phyloP scores from a whole-genome alignment of 306 rosid genomes.

The Psophocarpus tetragonolobus region DNA sequence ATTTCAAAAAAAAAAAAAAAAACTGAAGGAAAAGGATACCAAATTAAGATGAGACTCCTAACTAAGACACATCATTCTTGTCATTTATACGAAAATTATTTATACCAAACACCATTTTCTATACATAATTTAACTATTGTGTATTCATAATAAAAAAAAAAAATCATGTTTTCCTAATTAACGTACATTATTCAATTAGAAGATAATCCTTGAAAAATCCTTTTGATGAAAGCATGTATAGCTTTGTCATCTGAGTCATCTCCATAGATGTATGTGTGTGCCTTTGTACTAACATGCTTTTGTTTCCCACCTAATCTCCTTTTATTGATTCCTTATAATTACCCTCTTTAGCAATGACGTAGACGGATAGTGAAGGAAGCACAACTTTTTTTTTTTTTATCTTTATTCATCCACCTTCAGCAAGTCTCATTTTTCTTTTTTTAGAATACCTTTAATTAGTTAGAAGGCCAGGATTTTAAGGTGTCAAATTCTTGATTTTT shows the following conservation, averaged over 20 bases:
- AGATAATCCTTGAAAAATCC: not conserved
- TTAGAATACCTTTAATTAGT: too few species aligned
- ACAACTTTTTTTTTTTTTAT: slow-evolving; percentile 1
- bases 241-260: slow-evolving; percentile 17
- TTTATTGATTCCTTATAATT: slow-evolving; percentile 36
- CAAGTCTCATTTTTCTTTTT: slow-evolving; percentile 20
- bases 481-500: too few species aligned
- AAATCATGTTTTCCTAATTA: too few species aligned
- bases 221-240: slow-evolving; percentile 18
- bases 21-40: too few species aligned
- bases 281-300: slow-evolving; percentile 27
- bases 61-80: too few species aligned
- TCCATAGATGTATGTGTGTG: slow-evolving; percentile 24
- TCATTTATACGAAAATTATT: too few species aligned
- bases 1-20: too few species aligned
- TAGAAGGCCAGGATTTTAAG: too few species aligned
- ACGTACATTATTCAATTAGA: not conserved
- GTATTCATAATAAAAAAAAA: not conserved
- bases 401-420: slow-evolving; percentile 33
- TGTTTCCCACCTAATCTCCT: slow-evolving; percentile 19
- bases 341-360: slow-evolving; percentile 36
- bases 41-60: too few species aligned
- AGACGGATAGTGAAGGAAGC: slow-evolving; percentile 11
- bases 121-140: not conserved
- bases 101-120: too few species aligned